Percentiles rank a stretch among this genome's conserved stretches.
Conservation (phyloP, 805 yeast genomes). For the Candida chauliodis region DNA sequence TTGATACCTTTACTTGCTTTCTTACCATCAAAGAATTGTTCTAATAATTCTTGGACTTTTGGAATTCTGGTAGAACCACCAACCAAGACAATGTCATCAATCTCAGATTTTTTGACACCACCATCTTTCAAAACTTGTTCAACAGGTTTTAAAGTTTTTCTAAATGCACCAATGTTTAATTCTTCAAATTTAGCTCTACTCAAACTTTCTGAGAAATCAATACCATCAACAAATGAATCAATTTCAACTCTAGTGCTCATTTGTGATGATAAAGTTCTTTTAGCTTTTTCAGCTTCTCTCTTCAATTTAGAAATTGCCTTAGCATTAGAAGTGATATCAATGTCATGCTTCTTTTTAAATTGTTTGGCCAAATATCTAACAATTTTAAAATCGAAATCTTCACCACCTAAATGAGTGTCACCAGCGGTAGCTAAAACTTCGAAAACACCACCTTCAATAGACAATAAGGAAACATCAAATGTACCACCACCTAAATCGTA, state of each 20-base stretch:
- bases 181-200: conserved; percentile 49
- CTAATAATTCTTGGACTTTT: conserved; percentile 46
- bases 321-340: conserved; percentile 38
- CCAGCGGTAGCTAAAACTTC: conserved; percentile 48
- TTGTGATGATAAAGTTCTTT: conserved; percentile 46
- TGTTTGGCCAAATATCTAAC: conserved; percentile 41
- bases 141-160: conserved; percentile 45
- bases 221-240: conserved; percentile 47
- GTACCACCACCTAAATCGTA: conserved; percentile 52
- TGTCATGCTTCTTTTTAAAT: conserved; percentile 44
- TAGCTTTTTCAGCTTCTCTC: conserved; percentile 49
- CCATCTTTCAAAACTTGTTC: conserved; percentile 45
- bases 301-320: conserved; percentile 45
- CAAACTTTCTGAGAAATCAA: conserved; percentile 44
- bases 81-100: conserved; percentile 45
- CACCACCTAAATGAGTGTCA: conserved; percentile 52
- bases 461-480: conserved; percentile 78
- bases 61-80: conserved; percentile 52
- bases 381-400: conserved; percentile 45
- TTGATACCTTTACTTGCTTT: conserved; percentile 47
- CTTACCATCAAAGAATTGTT: conserved; percentile 54
- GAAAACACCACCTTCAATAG: conserved; percentile 47
- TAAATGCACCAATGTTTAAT: conserved; percentile 43
- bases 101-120: conserved; percentile 42
- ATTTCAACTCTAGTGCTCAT: conserved; percentile 41